Evolutionary conservation across 768 basidiomycete genomes (phyloP).

Genomic region (Astraeus odoratus): DNA sequence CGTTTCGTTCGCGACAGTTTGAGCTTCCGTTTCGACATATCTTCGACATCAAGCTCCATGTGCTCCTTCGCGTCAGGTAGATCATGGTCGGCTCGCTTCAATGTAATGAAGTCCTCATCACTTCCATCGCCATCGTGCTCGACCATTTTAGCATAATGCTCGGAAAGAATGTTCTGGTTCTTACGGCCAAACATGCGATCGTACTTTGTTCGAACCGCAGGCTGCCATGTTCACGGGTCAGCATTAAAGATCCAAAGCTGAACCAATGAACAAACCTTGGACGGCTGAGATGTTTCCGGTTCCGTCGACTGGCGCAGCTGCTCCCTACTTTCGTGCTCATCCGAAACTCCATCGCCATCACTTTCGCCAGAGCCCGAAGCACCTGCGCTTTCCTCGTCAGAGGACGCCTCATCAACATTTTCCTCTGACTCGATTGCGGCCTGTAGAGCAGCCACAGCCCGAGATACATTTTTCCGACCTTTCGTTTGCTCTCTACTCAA

Average conservation of each 20-base stretch:
- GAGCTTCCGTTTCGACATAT: conserved; percentile 83
- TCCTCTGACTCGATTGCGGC: conserved; percentile 23
- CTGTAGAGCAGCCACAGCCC: conserved; percentile 33
- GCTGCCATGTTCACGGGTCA: conserved; percentile 15
- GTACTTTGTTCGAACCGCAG: conserved; percentile 79
- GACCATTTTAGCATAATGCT: conserved; percentile 85
- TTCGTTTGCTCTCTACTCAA: conserved; percentile 60
- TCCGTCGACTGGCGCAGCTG: background rate
- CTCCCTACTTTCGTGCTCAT: conserved; percentile 6
- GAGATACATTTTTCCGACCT: conserved; percentile 67
- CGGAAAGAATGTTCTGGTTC: conserved; percentile 87
- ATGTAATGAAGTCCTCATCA: conserved; percentile 84
- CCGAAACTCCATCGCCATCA: conserved; percentile 20
- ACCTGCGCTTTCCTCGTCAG: conserved; percentile 13
- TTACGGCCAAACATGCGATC: conserved; percentile 97
- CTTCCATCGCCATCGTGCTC: conserved; percentile 51
- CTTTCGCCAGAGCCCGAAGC: conserved; percentile 15
- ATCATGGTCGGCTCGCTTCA: conserved; percentile 87
- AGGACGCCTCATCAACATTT: conserved; percentile 10
- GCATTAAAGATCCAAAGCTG: background rate
- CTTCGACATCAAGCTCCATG: conserved; percentile 31
- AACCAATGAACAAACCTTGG: conserved; percentile 33
- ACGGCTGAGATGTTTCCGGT: conserved; percentile 18
- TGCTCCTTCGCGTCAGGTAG: conserved; percentile 34
- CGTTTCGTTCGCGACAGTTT: conserved; percentile 72